Evolutionary conservation across 176 grass and related monocot species (phyloP).

Genomic region (Aegilops umbellulata): DNA sequence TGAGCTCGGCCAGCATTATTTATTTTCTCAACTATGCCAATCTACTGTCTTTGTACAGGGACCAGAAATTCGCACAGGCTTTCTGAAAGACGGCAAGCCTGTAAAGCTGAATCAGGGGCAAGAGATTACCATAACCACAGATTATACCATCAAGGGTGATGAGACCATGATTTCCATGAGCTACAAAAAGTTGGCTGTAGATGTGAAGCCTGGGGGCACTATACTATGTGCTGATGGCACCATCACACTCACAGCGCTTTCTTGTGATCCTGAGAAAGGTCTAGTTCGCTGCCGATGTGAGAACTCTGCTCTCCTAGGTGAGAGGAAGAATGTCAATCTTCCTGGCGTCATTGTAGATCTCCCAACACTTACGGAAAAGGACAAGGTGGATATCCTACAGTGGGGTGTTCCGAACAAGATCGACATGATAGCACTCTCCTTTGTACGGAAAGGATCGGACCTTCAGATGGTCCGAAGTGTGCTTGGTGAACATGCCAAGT

Average conservation of each 20-base stretch:
- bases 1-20: background rate
- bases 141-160: conserved; percentile 65
- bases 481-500: conserved; percentile 69
- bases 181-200: conserved; percentile 63
- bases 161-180: conserved; percentile 80
- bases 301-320: conserved; percentile 71
- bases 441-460: conserved; percentile 83
- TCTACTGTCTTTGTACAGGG: conserved; percentile 42
- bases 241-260: conserved; percentile 73
- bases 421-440: conserved; percentile 84
- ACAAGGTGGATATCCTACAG: conserved; percentile 75
- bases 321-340: conserved; percentile 87
- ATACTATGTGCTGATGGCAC: conserved; percentile 77
- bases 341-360: conserved; percentile 83
- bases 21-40: background rate
- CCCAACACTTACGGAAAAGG: conserved; percentile 84
- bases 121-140: conserved; percentile 68
- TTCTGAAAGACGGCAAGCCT: conserved; percentile 67
- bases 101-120: conserved; percentile 54
- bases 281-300: conserved; percentile 61
- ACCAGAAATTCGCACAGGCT: conserved; percentile 78
- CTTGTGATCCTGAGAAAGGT: conserved; percentile 54
- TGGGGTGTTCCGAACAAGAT: conserved; percentile 87
- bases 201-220: conserved; percentile 60
- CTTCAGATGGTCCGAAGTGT: conserved; percentile 68